A percentile compares a stretch with the other conserved stretches of the same genome.
phyloP scores from a whole-genome alignment of 768 basidiomycete species.

The Tylopilus sp. region DNA sequence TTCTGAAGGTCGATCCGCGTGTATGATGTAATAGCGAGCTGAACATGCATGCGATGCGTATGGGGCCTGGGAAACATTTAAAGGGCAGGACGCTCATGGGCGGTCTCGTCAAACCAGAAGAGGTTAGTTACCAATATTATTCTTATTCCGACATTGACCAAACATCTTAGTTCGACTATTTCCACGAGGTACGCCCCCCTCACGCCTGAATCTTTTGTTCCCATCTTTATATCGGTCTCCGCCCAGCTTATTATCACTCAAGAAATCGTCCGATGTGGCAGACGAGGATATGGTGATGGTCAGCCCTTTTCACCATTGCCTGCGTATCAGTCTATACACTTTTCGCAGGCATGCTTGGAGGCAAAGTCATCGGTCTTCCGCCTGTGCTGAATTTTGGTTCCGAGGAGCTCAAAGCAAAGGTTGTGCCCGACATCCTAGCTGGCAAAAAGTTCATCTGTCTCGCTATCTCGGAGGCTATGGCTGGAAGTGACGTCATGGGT shows the following conservation, averaged over 20 bases:
- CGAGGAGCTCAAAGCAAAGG: constrained; percentile 45
- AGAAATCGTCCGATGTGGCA: constrained; percentile 53
- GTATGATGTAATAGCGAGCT: constrained; percentile 40
- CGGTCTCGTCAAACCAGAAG: constrained; percentile 73
- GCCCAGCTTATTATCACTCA: constrained; percentile 57
- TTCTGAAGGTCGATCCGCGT: not conserved
- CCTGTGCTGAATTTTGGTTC: constrained; percentile 68
- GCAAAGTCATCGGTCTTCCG: constrained; percentile 67
- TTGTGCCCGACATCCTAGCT: constrained; percentile 48
- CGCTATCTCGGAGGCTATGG: constrained; percentile 75
- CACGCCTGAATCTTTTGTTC: not conserved
- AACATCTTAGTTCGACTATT: constrained; percentile 52
- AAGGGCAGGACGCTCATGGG: constrained; percentile 72
- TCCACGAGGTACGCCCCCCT: constrained; percentile 63
- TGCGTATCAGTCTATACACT: not conserved
- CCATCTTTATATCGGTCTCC: not conserved
- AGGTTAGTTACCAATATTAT: constrained; percentile 38
- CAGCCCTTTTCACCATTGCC: not conserved
- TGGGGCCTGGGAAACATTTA: constrained; percentile 88
- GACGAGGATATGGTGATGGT: constrained; percentile 70
- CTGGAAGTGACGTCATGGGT: constrained; percentile 66
- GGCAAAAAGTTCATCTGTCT: constrained; percentile 71
- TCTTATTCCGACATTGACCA: not conserved
- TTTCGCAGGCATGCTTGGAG: constrained; percentile 42
- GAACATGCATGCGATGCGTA: constrained; percentile 84